Evolutionary conservation across 306 rosid genomes (phyloP), one percentile per base, ranked within the genome.

Genomic region (Comarum palustre): DNA sequence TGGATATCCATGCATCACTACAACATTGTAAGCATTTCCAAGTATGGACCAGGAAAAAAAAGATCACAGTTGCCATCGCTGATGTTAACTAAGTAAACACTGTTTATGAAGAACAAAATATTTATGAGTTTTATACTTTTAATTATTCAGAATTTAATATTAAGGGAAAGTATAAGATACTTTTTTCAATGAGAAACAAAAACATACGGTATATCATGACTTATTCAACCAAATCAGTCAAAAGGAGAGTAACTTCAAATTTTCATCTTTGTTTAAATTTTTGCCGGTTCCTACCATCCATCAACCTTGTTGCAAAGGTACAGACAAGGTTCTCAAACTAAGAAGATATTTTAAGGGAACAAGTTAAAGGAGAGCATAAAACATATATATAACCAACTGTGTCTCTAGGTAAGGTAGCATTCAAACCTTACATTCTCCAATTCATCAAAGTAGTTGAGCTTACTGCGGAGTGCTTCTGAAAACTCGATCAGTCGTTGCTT

Each of bases 401-500:
- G 82, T 78, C 79, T 79, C 85, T 83, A 84, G 87, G 83, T 83
- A 86, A 90, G 86, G 87, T 84, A 85, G 91, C 90, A 85, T 83
- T 82, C 96, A 83, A 93, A 91, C 97, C 97, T 91, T 94, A 94
- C 99, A 91, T 94, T 94, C 96, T 94, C 99, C 91, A 94, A 90
- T 87, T 94, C 99, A 83, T 89, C 97, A 68, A 91, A 94, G 88
- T 89, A 94, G 82, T 94, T 91, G 77, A 91, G 96, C 83, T 89
- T 94, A 88, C 89, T 91, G 58, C 91, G 96, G 81, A 94, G 95
- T 73, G 99, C 96, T 69, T 94, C 98, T 0, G 88, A 87, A 85
- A 94, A 94, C 66, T 94, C 99, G 72, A 89, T 87, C 71, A 94
- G 83, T 58, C 90, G 84, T 83, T 94, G 96, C 88, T 94, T 91